Evolutionary conservation across 106 monocot genomes (phyloP), one percentile per base, ranked within the genome.

Genomic region (Dendrobium catenatum): DNA sequence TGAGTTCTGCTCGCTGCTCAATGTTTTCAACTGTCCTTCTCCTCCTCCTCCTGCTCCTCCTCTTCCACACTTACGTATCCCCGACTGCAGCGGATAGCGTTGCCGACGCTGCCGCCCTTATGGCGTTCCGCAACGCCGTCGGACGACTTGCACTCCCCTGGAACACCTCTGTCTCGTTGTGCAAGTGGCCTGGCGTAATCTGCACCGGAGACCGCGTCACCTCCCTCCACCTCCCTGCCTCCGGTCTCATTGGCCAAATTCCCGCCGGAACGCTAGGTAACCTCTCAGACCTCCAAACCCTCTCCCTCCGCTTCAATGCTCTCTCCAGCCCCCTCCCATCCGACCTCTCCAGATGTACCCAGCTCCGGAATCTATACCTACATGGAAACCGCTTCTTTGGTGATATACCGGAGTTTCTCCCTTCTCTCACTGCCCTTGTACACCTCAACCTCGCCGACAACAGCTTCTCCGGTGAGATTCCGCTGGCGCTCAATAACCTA

Each of bases 291-390:
- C 85, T 88, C 66, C 82, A 70, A 8, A 83, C 83, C 5, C 85
- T 88, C 61, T 73, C 61, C 51, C 85, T 88, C 80, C 82, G 85
- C n/a, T 80, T 73, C 80, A 88, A 88, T 72, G 82, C 84, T 17
- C 85, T 88, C 76, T 58, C 80, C 78, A 85, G 88, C 11, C 46
- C 80, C 42, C 77, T 88, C 56, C 88, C 88, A 48, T 19, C 79
- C 72, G 84, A 84, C 56, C 73, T 88, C 66, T 40, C 80, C 31
- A n/a, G 56, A 29, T 22, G 26, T 9, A 2, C 68, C 44, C 46
- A 85, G 68, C 88, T 88, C 77, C 88, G 88, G 13, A 80, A 74
- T 72, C 82, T 88, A 13, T 85, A 85, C 70, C 80, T 88, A 19
- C 85, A 88, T 22, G 42, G 75, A 5, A 88, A 88, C 72, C 49